Conservation (phyloP, 2,329 filamentous ascomycete genomes). For the Aspergillus piperis region DNA sequence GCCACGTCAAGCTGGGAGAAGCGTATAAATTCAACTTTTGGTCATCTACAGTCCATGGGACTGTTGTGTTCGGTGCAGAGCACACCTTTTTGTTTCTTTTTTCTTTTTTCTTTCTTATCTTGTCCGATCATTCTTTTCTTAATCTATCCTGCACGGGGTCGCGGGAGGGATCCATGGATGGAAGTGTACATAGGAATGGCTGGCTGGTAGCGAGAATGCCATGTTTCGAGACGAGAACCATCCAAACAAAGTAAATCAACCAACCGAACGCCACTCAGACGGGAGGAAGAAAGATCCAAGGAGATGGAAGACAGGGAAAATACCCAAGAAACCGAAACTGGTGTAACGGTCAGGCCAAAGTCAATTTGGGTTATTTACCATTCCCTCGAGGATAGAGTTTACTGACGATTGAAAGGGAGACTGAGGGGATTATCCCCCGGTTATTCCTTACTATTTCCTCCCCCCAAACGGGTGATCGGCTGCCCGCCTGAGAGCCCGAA, state of each 20-base stretch:
- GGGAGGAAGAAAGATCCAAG: background rate
- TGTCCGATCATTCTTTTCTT: background rate
- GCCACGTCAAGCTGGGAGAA: background rate
- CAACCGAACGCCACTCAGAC: background rate
- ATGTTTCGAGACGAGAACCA: background rate
- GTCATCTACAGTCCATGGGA: background rate
- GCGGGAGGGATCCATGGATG: slow-evolving; percentile 5
- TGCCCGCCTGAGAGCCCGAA: background rate
- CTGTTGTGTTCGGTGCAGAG: background rate
- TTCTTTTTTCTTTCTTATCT: background rate
- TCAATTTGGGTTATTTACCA: background rate
- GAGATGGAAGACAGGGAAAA: background rate
- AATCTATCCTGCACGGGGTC: background rate
- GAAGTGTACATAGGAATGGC: background rate
- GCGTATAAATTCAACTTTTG: background rate
- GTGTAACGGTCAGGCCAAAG: background rate
- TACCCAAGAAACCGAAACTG: background rate
- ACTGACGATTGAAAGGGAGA: background rate
- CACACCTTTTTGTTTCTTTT: background rate
- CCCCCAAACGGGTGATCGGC: background rate
- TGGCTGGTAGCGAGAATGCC: slow-evolving; percentile 7
- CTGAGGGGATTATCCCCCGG: background rate
- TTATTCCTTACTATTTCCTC: background rate
- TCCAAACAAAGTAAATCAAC: background rate
- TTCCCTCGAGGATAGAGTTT: background rate